phyloP scores from a whole-genome alignment of 148 eudicot genomes.

The Oxyria digyna region DNA sequence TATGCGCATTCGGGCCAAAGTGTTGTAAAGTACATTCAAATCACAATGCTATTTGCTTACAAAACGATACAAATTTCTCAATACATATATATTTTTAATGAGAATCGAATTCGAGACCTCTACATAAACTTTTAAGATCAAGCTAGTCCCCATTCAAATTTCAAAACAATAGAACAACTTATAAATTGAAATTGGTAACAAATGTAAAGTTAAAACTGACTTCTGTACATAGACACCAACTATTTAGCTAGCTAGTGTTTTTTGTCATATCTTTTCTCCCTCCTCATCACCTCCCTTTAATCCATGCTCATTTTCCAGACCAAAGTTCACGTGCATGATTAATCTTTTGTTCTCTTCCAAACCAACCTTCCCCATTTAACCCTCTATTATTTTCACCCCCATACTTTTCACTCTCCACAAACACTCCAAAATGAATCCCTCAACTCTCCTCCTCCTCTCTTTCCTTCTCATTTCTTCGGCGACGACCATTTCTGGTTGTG shows the following conservation, averaged over 20 bases:
- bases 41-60: too few species aligned
- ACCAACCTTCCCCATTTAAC: neutral
- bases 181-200: too few species aligned
- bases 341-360: neutral
- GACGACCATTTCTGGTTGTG: conserved; percentile 47
- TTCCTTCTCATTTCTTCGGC: conserved; percentile 45
- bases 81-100: too few species aligned
- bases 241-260: neutral
- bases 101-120: too few species aligned
- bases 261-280: neutral
- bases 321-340: conserved; percentile 4
- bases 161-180: too few species aligned
- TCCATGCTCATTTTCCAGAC: neutral
- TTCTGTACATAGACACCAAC: conserved; percentile 8
- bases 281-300: neutral
- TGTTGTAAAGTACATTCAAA: too few species aligned
- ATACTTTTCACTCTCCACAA: neutral
- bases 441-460: conserved; percentile 47
- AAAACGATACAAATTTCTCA: too few species aligned
- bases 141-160: too few species aligned
- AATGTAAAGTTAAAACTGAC: neutral
- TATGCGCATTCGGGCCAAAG: too few species aligned
- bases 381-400: conserved; percentile 1
- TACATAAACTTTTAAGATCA: too few species aligned
- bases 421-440: conserved; percentile 30